Base-by-base conservation (phyloP, 768 basidiomycete genomes). In the Serendipita sp. region DNA sequence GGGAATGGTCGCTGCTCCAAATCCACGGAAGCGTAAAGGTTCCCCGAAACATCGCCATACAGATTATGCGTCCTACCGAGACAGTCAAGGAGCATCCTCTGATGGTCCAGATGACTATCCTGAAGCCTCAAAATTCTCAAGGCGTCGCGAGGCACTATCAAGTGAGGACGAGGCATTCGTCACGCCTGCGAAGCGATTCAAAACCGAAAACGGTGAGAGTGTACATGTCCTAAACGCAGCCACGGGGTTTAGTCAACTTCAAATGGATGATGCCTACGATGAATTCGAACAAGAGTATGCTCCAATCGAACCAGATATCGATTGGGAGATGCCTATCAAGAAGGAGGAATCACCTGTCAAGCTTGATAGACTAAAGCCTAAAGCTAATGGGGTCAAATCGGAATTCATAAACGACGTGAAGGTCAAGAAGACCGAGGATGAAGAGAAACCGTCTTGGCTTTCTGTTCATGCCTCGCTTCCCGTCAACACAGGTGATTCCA, bases 401-500 rank as follows among this genome's bases (percentile, higher is more conserved):
- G 64, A 63, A 15, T 71, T 70, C 65, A 58, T 66, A 10, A 70
- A 70, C 56, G 81, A 79, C 16, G 56, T 67, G 76, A 79, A 69
- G 81, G 81, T 47, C 70, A 76, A 3, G 77, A 81, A 36, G 69
- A 63, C 72, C 0, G 75, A 18, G 18, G 18, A 18, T 8, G 32
- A 18, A 5, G 56, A 35, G 28, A 23, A 78, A 35, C 83, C 85
- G 0, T 76, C 83, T 0, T 91, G 89, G 89, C 76, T 89, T 13
- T 82, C 85, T 10, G 78, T 89, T 3, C 88, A 89, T 66, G 85
- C 90, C 68, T 82, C 86, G 3, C 78, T 89, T 2, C 76, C 78
- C 1, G 84, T 89, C 30, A 77, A 80, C 11, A 73, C 80, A 3
- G 79, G 83, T 32, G 88, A 89, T 23, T 76, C 78, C 1, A 74